Base-by-base conservation (phyloP, 768 basidiomycete genomes). In the Trametes cingulata region DNA sequence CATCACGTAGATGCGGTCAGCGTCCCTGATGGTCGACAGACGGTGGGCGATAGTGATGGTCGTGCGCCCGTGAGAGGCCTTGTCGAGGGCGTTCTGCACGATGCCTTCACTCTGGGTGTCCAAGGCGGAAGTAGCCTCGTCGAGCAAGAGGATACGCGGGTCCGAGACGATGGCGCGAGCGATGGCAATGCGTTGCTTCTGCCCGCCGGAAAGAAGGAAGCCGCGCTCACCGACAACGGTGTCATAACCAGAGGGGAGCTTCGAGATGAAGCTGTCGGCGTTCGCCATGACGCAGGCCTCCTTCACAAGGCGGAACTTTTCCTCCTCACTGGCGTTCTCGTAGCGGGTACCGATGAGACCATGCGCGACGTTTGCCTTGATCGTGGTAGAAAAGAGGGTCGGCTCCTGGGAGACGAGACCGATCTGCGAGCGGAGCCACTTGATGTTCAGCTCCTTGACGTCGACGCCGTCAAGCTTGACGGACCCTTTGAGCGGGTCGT, bases 331-430 rank as follows among this genome's bases (percentile, higher is more conserved):
- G 0, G 81, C 79, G 61, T 89, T 67, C 68, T 94, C 91, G 69
- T 77, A 78, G 36, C 75, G 73, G 0, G 91, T 93, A 33, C 84
- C 84, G 66, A 93, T 91, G 35, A 95, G 80, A 64, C 93, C 93
- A 61, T 93, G 89, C 1, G 85, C 87, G 60, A 95, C 89, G 62
- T 95, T 95, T 37, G 81, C 84, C 66, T 77, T 82, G 72, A 95
- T 91, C 0, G 90, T 86, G 0, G 90, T 93, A 4, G 89, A 88
- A 72, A 95, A 95, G 1, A 95, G 78, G 0, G 82, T 86, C 1
- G 93, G 93, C 71, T 95, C 93, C 71, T 95, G 93, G 0, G 88
- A 89, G 0, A 95, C 93, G 0, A 95, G 81, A 53, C 93, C 93
- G 49, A 95, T 91, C 71, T 93, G 91, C 8, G 84, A 83, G 42